Conservation (phyloP, 176 grass and related monocot genomes). For the Tuctoria greenei region DNA sequence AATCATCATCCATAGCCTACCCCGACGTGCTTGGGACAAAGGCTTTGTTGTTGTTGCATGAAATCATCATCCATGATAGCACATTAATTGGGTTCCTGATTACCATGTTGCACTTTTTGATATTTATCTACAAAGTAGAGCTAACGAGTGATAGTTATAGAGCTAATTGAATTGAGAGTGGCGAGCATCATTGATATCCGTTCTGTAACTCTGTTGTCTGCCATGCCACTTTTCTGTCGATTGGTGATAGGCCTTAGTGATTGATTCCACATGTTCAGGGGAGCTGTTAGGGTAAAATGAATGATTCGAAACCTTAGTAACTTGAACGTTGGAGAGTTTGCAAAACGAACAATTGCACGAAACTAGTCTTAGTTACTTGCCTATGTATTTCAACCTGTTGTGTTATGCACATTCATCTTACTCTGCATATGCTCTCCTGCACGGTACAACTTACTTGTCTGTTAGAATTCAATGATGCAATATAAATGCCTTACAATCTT, state of each 20-base stretch:
- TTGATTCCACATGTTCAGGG: constrained; percentile 16
- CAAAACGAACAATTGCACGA: constrained; percentile 13
- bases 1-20: no score
- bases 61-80: not conserved
- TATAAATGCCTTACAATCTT: constrained; percentile 2
- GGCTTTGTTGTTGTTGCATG: no score
- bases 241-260: constrained; percentile 9
- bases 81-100: constrained; percentile 12
- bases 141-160: not conserved
- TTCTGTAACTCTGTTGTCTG: not conserved
- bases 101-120: not conserved
- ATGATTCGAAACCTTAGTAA: not conserved
- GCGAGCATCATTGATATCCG: not conserved
- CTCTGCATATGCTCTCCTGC: not conserved
- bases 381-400: not conserved
- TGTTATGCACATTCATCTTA: constrained; percentile 15
- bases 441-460: not conserved
- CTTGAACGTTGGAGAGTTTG: not conserved
- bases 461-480: not conserved
- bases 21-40: no score
- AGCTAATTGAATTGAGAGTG: not conserved
- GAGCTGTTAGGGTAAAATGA: not conserved
- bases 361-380: not conserved
- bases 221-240: not conserved
- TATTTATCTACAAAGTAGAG: not conserved